phyloP scores from a whole-genome alignment of 1,139 yeast genomes.

The Ashbya aceris region DNA sequence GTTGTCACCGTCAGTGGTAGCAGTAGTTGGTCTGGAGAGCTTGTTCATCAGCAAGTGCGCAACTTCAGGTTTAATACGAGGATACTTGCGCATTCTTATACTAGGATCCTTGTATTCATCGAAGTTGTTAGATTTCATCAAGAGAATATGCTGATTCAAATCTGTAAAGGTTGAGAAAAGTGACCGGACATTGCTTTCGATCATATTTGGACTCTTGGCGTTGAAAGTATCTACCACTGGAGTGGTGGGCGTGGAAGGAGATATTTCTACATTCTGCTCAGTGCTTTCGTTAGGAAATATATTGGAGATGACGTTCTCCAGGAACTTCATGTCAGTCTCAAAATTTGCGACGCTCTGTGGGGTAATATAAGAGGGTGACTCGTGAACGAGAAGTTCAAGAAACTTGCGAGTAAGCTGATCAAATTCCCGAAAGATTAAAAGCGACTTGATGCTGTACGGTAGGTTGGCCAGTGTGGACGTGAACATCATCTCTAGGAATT shows the following conservation, averaged over 20 bases:
- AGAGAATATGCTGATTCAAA: slow-evolving; percentile 52
- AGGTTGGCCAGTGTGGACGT: slow-evolving; percentile 77
- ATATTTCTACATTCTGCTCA: slow-evolving; percentile 9
- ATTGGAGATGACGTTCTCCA: slow-evolving; percentile 43
- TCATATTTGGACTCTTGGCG: slow-evolving; percentile 22
- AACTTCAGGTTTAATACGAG: slow-evolving; percentile 50
- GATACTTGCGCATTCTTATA: slow-evolving; percentile 49
- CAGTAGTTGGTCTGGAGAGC: slow-evolving; percentile 12
- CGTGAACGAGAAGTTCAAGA: slow-evolving; percentile 48
- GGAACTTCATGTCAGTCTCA: slow-evolving; percentile 49
- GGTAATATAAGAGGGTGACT: slow-evolving; percentile 35
- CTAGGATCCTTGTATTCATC: slow-evolving; percentile 47
- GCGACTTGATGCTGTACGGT: slow-evolving; percentile 67
- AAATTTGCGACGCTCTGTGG: slow-evolving; percentile 49
- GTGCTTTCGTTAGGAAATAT: slow-evolving; percentile 32
- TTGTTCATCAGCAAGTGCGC: slow-evolving; percentile 45
- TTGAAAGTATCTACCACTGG: slow-evolving; percentile 16
- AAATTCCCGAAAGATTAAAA: slow-evolving; percentile 76
- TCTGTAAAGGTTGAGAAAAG: slow-evolving; percentile 48
- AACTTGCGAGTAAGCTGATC: slow-evolving; percentile 75
- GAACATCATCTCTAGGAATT: slow-evolving; percentile 77
- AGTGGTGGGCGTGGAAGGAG: slow-evolving; percentile 26
- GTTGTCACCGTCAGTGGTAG: slow-evolving; percentile 12
- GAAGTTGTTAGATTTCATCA: slow-evolving; percentile 41
- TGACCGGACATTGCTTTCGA: slow-evolving; percentile 31